These are phyloP conservation scores for Neurospora terricola DNA, from an alignment of 495 filamentous ascomycete species.

Conservation along the genomic window DNA sequence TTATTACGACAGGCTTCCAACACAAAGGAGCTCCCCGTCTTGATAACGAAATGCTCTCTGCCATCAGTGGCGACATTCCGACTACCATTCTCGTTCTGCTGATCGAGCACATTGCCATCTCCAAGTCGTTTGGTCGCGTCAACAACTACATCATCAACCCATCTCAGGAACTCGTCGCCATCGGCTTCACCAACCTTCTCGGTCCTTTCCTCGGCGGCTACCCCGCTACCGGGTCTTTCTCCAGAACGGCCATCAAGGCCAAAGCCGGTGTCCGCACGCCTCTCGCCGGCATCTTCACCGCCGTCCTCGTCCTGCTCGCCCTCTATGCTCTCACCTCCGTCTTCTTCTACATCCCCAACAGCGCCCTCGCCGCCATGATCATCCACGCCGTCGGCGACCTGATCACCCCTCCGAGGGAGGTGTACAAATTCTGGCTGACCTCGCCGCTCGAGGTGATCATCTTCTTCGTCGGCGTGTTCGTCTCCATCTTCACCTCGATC, in stretches of 20 bases:
- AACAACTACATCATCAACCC: constrained; percentile 48
- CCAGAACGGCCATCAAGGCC: constrained; percentile 40
- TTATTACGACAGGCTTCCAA: constrained; percentile 31
- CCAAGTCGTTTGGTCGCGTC: constrained; percentile 43
- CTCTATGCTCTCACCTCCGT: constrained; percentile 42
- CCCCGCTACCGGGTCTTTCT: constrained; percentile 44
- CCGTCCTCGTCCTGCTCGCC: constrained; percentile 41
- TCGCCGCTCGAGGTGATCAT: constrained; percentile 41
- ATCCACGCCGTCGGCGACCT: constrained; percentile 45
- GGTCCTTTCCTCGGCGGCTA: constrained; percentile 45
- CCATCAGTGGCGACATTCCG: constrained; percentile 27
- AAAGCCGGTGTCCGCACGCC: constrained; percentile 43
- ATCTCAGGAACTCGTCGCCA: constrained; percentile 44
- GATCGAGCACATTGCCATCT: constrained; percentile 47
- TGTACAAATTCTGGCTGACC: constrained; percentile 43
- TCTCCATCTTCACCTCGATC: constrained; percentile 41
- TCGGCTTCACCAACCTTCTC: constrained; percentile 42
- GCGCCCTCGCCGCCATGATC: constrained; percentile 37
- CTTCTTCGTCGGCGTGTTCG: constrained; percentile 42
- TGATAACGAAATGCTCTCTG: constrained; percentile 20
- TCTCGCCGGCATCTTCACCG: constrained; percentile 42
- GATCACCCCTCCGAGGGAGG: constrained; percentile 35
- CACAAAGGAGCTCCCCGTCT: constrained; percentile 28
- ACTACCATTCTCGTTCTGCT: constrained; percentile 38
- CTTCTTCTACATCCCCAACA: constrained; percentile 42